Evolutionary conservation across 2,329 filamentous ascomycete genomes (phyloP), one percentile per base, ranked within the genome.

Genomic region (Tolypocladium tundrense): DNA sequence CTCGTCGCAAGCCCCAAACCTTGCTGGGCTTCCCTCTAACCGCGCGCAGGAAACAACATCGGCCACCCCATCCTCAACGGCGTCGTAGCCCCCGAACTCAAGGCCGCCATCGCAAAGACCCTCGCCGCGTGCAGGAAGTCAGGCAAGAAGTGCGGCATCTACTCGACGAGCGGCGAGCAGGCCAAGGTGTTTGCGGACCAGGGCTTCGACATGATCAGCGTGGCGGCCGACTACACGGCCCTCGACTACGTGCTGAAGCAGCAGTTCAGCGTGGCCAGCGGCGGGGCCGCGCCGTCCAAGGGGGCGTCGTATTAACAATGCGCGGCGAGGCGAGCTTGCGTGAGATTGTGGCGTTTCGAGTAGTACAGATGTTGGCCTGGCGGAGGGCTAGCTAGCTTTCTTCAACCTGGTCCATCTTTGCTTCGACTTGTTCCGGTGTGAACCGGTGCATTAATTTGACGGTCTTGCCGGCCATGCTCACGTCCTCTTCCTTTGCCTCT

Each of bases 401-500:
- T 62, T 81, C 78, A 14, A 79, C 80, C 42, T 79, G 72, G 65
- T 91, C 83, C 87, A 92, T 90, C 68, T 86, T 82, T 21, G 76
- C 78, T 60, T 83, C 76, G 2, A 93, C 82, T 59, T 91, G 81
- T 5, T 84, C 81, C 33, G 80, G 74, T 0, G 82, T 86, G 71
- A 92, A 90, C 21, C 87, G 80, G 69, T 92, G 89, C 88, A 92
- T 92, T 53, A 92, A 75, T 70, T 91, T 91, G 58, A 81, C 72
- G 1, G 87, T 85, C 60, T 83, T 76, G 7, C 79, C 78, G 1
- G 81, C 81, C 4, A 79, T 80, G 57, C 76, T 73, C 4, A 83
- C 78, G 31, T 79, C 71, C 62, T 83, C 83, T 55, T 79, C 75
- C 13, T 75, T 74, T 1, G 77, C 70, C 9, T 71, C 73, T 13